Percentiles rank a stretch among this genome's conserved stretches.
phyloP scores from a whole-genome alignment of 2,329 filamentous ascomycete species.

The Eutypella sp. region DNA sequence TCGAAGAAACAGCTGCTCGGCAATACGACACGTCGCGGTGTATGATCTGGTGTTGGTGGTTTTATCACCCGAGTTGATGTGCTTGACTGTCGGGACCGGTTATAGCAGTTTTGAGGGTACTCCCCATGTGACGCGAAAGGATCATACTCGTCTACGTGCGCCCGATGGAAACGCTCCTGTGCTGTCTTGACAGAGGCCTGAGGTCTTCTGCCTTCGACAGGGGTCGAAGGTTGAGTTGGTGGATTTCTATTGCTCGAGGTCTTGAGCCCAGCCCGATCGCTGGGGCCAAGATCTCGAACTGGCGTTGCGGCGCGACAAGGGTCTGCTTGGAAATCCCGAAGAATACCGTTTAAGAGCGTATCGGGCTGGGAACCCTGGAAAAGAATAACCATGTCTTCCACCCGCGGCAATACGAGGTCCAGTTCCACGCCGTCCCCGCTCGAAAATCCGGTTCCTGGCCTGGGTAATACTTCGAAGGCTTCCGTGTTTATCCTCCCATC shows the following conservation, averaged over 20 bases:
- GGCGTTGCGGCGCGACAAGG: slow-evolving; percentile 26
- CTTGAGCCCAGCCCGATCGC: slow-evolving; percentile 6
- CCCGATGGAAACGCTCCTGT: slow-evolving; percentile 9
- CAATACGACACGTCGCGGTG: slow-evolving; percentile 19
- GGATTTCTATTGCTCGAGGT: slow-evolving; percentile 4
- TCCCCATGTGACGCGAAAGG: slow-evolving; percentile 34
- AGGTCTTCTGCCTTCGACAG: slow-evolving; percentile 2
- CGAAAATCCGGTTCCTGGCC: slow-evolving; percentile 10
- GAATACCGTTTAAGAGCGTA: slow-evolving; percentile 38
- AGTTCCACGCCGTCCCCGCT: slow-evolving; percentile 21
- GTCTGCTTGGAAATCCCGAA: slow-evolving; percentile 41
- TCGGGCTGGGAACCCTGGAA: slow-evolving; percentile 42
- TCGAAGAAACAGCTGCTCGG: slow-evolving; percentile 38
- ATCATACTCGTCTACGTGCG: slow-evolving; percentile 39
- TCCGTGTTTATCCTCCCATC: slow-evolving; percentile 36
- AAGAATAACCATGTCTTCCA: slow-evolving; percentile 53
- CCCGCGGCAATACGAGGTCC: slow-evolving; percentile 44
- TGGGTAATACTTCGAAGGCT: slow-evolving; percentile 9
- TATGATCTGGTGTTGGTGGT: slow-evolving; percentile 40
- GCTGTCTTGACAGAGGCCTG: slow-evolving; percentile 3
- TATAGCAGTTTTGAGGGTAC: slow-evolving; percentile 7
- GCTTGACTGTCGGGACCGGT: slow-evolving; percentile 6
- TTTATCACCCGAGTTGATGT: slow-evolving; percentile 16
- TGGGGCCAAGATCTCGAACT: slow-evolving; percentile 9
- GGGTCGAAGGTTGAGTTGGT: slow-evolving; percentile 3